These are phyloP conservation scores for Trypanosoma melophagium DNA, from an alignment of 208 protist species.

Conservation along the genomic window DNA sequence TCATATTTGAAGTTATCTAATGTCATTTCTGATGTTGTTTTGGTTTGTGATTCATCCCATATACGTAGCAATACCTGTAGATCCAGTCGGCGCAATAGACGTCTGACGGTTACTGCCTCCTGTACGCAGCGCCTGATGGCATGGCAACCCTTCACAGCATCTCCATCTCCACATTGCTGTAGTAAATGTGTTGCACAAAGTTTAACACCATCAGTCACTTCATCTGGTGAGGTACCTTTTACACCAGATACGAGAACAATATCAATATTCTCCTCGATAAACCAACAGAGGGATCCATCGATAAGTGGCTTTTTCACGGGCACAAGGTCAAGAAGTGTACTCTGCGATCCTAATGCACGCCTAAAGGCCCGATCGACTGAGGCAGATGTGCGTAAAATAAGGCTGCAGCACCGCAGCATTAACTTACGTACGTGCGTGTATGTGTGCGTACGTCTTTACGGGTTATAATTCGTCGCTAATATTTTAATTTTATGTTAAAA, in stretches of 20 bases:
- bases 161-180: conserved; percentile 20
- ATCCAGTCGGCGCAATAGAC: conserved; percentile 18
- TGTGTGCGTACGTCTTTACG: background rate
- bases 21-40: background rate
- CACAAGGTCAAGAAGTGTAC: conserved; percentile 25
- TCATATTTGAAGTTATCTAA: background rate
- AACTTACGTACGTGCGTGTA: too few species aligned
- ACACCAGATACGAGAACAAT: conserved; percentile 31
- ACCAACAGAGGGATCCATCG: conserved; percentile 31
- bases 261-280: conserved; percentile 27
- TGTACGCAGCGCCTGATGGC: conserved; percentile 9
- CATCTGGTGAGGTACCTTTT: conserved; percentile 19
- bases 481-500: background rate
- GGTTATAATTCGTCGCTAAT: background rate
- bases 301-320: conserved; percentile 32
- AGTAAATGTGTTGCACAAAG: conserved; percentile 13
- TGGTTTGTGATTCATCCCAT: background rate
- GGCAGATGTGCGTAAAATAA: conserved; percentile 9
- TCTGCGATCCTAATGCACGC: conserved; percentile 21
- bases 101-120: background rate
- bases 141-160: conserved; percentile 21
- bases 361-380: conserved; percentile 18
- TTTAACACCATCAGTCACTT: conserved; percentile 23
- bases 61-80: conserved; percentile 22
- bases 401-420: conserved; percentile 20